Base-by-base conservation (phyloP, 2,329 filamentous ascomycete species). In the Beauveria caledonica region DNA sequence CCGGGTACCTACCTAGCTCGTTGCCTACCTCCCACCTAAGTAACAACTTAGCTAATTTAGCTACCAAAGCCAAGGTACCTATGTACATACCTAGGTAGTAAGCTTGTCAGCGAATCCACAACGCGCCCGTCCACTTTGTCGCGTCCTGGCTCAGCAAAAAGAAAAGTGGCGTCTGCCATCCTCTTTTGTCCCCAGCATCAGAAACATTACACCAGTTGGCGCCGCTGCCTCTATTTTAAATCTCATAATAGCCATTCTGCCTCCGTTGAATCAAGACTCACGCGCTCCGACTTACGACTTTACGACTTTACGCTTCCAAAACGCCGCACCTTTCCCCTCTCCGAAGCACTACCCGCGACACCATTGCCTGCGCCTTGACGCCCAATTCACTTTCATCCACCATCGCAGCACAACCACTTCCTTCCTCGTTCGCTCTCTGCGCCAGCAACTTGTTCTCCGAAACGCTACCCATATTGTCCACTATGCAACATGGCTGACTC, bases 401-500 rank as follows among this genome's bases (percentile, higher is more conserved):
- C 39, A 27, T 13, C 39, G 39, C 51, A 39, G 33, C 40, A 15
- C 40, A 27, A 21, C 25, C 17, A 50, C 27, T 9, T 29, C 23
- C 40, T 13, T 49, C 27, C 11, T 15, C 48, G 25, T 13, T 27
- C 25, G 11, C 27, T 29, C 10, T 36, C 8, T 46, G 7, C 55
- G 39, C 50, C 17, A 40, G 25, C 1, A 42, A 4, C 8, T 19
- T 17, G 23, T 9, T 27, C 5, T 27, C 21, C 21, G 4, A 19
- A 54, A 13, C 17, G 9, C 7, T 13, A 44, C 8, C 21, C 7
- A 11, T 25, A 21, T 40, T 36, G 29, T 44, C 17, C 55, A 62
- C 58, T 49, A 62, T 62, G 60, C 49, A 62, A 42, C 48, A 62
- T 62, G 60, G 60, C 54, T 23, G 60, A 62, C 23, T 48, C 54